Evolutionary conservation across 768 basidiomycete species (phyloP).

Genomic region (Scleroderma citrinum): DNA sequence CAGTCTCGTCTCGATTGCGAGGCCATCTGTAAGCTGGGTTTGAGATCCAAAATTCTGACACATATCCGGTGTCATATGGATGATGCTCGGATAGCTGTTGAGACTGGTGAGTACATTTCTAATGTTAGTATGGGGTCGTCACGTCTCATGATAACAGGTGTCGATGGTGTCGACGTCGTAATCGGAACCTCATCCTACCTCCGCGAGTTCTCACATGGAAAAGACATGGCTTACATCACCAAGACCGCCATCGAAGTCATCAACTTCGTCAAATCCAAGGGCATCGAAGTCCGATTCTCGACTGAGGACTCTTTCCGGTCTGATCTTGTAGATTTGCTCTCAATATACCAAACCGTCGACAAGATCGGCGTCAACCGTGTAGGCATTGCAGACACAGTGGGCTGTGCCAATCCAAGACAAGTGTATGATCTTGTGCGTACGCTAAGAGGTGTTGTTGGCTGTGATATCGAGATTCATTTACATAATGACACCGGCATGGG

Average conservation of each 20-base stretch:
- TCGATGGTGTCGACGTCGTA: conserved; percentile 98
- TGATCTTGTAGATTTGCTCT: conserved; percentile 96
- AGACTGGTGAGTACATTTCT: conserved; percentile 63
- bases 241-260: conserved; percentile 99
- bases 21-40: conserved; percentile 97
- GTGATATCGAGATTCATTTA: conserved; percentile 97
- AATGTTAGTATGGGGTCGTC: not conserved
- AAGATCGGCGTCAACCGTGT: conserved; percentile 99
- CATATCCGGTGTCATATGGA: conserved; percentile 99
- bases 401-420: conserved; percentile 97
- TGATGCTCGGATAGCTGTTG: conserved; percentile 95
- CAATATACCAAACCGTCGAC: conserved; percentile 99
- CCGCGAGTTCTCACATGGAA: conserved; percentile 98
- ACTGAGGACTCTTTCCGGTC: conserved; percentile 99
- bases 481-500: conserved; percentile 99
- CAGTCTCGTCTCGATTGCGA: conserved; percentile 93
- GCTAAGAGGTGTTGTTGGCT: conserved; percentile 89
- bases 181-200: conserved; percentile 99
- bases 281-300: conserved; percentile 98
- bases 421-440: conserved; percentile 98
- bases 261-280: conserved; percentile 99
- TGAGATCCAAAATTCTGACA: conserved; percentile 95
- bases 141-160: conserved; percentile 46
- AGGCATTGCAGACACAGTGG: conserved; percentile 98
- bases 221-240: conserved; percentile 99